Evolutionary conservation across 208 protist species (phyloP), one percentile per base, ranked within the genome.

Genomic region (Trypanosoma lewisi): DNA sequence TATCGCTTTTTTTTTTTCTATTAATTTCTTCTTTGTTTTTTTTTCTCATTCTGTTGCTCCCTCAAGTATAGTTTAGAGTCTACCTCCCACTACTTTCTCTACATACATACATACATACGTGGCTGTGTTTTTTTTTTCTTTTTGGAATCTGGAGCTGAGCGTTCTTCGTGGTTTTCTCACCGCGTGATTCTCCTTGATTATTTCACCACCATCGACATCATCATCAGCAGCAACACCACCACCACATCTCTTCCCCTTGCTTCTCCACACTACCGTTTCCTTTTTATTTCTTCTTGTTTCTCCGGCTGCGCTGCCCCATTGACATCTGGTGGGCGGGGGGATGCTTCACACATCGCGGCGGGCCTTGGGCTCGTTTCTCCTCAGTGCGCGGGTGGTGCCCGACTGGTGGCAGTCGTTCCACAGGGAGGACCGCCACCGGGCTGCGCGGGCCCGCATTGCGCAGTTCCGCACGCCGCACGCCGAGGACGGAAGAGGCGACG

Each of bases 351-450:
- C 50, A 34, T 72, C 58, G 25, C 41, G 45, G 28, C 25, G 36
- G 28, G 34, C 55, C 21, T 52, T 42, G 39, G 62, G 62, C 36
- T 55, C 63, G 21, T 69, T 60, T 66, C 28, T 95, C 28, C 60
- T 92, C 17, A 85, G 78, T 36, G 63, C 75, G 50, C 80, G 82
- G 55, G 71, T 93, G 8, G 62, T 89, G 27, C 61, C 76, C 2
- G 89, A 95, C 59, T 93, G 84, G 84, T 91, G 89, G 82, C 89
- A 95, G 67, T 65, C 77, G 4, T 81, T 85, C 52, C 77, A 82
- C 51, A 82, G 89, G 5, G 84, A 91, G 63, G 86, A 91, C 27
- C 41, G 70, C 27, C 83, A 90, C 47, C 44, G 71, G n/a, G 53
- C 30, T 31, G 85, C 85, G 21, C 75, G 78, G 60, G 61, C 61